A percentile compares a stretch with the other conserved stretches of the same genome.
Evolutionary conservation across 768 basidiomycete genomes (phyloP).

Genomic region (Amanita phalloides): DNA sequence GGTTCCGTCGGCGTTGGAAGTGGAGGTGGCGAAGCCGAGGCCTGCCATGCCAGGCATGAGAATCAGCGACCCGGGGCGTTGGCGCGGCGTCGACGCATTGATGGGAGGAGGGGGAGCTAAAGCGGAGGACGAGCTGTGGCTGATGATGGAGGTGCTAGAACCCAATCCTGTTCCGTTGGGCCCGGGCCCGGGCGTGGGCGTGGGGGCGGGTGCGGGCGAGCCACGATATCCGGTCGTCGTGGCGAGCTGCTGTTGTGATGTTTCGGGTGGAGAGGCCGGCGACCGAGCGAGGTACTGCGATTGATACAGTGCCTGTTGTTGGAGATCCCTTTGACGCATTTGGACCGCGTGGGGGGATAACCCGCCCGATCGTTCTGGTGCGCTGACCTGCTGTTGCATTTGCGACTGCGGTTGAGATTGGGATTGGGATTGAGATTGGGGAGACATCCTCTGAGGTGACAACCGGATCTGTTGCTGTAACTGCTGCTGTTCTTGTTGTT

Average conservation of each 20-base stretch:
- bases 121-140: conserved; percentile 10
- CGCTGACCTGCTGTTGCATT: conserved; percentile 15
- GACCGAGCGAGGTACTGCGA: conserved; percentile 78
- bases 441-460: conserved; percentile 17
- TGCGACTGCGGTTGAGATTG: conserved; percentile 28
- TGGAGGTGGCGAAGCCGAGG: conserved; percentile 22
- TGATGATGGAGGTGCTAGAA: background rate
- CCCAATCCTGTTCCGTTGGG: background rate
- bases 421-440: conserved; percentile 39
- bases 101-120: conserved; percentile 34
- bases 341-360: conserved; percentile 61
- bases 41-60: conserved; percentile 35
- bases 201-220: background rate
- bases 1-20: conserved; percentile 12
- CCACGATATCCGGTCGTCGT: conserved; percentile 6
- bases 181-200: conserved; percentile 9
- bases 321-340: conserved; percentile 79
- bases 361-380: conserved; percentile 18
- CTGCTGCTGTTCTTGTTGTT: background rate
- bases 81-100: conserved; percentile 26
- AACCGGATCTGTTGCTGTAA: conserved; percentile 8
- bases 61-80: conserved; percentile 71
- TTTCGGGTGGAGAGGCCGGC: conserved; percentile 68
- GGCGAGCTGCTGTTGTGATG: conserved; percentile 5
- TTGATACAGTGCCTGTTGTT: conserved; percentile 79